These are phyloP conservation scores for Symbiotaphrina buchneri DNA, from an alignment of 495 filamentous ascomycete genomes.

Conservation along the genomic window DNA sequence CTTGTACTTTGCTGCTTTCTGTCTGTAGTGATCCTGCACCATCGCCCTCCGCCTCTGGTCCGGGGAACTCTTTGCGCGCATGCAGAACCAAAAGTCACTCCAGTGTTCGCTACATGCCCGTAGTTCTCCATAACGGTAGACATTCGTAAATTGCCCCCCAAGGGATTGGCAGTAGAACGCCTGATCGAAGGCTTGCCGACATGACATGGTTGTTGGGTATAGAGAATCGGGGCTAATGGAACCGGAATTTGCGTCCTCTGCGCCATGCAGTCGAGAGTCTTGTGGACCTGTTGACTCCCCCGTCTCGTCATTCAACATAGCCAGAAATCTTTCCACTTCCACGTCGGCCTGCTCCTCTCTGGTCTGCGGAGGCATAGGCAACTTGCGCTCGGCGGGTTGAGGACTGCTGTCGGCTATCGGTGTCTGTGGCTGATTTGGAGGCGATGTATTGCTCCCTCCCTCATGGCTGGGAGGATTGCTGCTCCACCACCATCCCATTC, in stretches of 20 bases:
- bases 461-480: too few relatives aligned
- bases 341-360: conserved; percentile 35
- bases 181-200: conserved; percentile 71
- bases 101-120: conserved; percentile 59
- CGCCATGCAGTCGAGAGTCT: conserved; percentile 2
- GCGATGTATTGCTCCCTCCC: too few relatives aligned
- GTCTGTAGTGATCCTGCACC: conserved; percentile 47
- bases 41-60: conserved; percentile 22
- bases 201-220: conserved; percentile 67
- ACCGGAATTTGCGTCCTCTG: conserved; percentile 5
- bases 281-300: too few relatives aligned
- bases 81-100: conserved; percentile 89
- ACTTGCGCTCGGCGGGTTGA: too few relatives aligned
- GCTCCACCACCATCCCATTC: conserved; percentile 29
- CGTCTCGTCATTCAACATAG: conserved; percentile 19
- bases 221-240: conserved; percentile 33
- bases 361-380: too few relatives aligned
- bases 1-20: conserved; percentile 54
- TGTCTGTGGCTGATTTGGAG: too few relatives aligned
- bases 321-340: conserved; percentile 36
- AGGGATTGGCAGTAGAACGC: conserved; percentile 91
- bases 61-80: conserved; percentile 41
- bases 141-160: conserved; percentile 63
- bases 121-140: conserved; percentile 68
- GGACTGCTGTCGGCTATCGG: too few relatives aligned